Conservation (phyloP, 768 basidiomycete genomes). For the Calocybe cyanea region DNA sequence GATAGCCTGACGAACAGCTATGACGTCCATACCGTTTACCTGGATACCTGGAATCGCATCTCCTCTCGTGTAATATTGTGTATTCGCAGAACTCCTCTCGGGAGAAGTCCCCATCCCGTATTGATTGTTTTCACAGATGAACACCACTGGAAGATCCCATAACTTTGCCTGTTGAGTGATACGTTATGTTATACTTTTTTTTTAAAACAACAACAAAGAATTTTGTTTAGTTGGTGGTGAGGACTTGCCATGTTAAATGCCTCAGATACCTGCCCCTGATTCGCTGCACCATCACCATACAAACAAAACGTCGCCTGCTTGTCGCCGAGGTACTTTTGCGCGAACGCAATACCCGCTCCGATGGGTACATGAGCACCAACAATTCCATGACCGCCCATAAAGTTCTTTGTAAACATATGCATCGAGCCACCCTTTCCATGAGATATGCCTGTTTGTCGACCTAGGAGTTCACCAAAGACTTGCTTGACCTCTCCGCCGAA, state of each 20-base stretch:
- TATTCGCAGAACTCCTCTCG: slow-evolving; percentile 89
- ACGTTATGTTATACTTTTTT: too few relatives aligned
- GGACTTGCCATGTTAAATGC: slow-evolving; percentile 91
- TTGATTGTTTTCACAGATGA: slow-evolving; percentile 99
- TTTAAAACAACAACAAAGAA: too few relatives aligned
- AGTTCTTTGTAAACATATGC: slow-evolving; percentile 97
- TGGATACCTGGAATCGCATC: slow-evolving; percentile 97
- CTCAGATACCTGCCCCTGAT: slow-evolving; percentile 99
- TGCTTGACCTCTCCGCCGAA: slow-evolving; percentile 90
- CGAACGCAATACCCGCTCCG: slow-evolving; percentile 92
- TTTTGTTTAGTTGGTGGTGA: too few relatives aligned
- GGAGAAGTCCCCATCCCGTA: slow-evolving; percentile 99
- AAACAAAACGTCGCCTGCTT: slow-evolving; percentile 84
- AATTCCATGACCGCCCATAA: slow-evolving; percentile 99
- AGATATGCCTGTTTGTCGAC: slow-evolving; percentile 90
- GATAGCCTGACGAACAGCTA: slow-evolving; percentile 82
- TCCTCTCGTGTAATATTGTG: slow-evolving; percentile 93
- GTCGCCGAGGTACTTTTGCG: slow-evolving; percentile 79
- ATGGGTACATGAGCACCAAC: slow-evolving; percentile 98
- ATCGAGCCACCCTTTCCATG: slow-evolving; percentile 98
- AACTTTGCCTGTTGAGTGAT: slow-evolving; percentile 69
- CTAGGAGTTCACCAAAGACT: slow-evolving; percentile 89
- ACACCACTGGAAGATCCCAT: slow-evolving; percentile 92
- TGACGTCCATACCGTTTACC: slow-evolving; percentile 99
- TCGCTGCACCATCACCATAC: slow-evolving; percentile 97